A percentile compares a stretch with the other conserved stretches of the same genome.
phyloP scores from a whole-genome alignment of 176 grass and related monocot genomes.

The Stipa capillata region DNA sequence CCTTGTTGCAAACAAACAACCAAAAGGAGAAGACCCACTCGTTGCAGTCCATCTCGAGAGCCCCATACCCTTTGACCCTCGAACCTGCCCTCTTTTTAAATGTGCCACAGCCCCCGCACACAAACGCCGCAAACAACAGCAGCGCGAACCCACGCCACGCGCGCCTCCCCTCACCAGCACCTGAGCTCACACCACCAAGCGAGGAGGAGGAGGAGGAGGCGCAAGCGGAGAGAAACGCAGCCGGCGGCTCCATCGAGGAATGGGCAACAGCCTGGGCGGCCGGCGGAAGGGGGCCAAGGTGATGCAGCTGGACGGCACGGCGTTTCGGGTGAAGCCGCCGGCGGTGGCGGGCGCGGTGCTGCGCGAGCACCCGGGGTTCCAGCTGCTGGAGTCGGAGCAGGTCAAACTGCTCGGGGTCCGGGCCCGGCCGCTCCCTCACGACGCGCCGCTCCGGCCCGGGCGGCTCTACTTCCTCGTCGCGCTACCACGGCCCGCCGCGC shows the following conservation, averaged over 20 bases:
- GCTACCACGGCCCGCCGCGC: constrained; percentile 34
- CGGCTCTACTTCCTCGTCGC: constrained; percentile 89
- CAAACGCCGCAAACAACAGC: constrained; percentile 3
- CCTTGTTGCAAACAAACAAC: neutral
- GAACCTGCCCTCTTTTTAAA: constrained; percentile 38
- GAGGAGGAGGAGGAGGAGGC: neutral
- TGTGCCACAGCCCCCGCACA: neutral
- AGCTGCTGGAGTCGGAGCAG: constrained; percentile 61
- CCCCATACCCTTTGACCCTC: constrained; percentile 50
- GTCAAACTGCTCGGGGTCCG: constrained; percentile 65
- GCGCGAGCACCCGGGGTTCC: constrained; percentile 54
- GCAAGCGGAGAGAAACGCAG: too few relatives aligned
- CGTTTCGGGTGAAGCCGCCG: constrained; percentile 66
- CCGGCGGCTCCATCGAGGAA: too few relatives aligned
- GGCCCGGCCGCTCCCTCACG: constrained; percentile 44
- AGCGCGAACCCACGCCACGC: neutral
- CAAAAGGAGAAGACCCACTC: too few relatives aligned
- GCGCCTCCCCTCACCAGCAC: neutral
- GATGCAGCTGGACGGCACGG: constrained; percentile 91
- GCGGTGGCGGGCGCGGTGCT: constrained; percentile 46
- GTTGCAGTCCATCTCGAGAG: too few relatives aligned
- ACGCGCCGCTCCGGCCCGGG: constrained; percentile 46
- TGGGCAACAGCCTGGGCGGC: constrained; percentile 81
- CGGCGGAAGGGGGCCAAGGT: constrained; percentile 74
- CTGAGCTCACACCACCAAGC: neutral